phyloP scores from a whole-genome alignment of 352 stramenopile genomes.

The Globisporangium takayamanum region DNA sequence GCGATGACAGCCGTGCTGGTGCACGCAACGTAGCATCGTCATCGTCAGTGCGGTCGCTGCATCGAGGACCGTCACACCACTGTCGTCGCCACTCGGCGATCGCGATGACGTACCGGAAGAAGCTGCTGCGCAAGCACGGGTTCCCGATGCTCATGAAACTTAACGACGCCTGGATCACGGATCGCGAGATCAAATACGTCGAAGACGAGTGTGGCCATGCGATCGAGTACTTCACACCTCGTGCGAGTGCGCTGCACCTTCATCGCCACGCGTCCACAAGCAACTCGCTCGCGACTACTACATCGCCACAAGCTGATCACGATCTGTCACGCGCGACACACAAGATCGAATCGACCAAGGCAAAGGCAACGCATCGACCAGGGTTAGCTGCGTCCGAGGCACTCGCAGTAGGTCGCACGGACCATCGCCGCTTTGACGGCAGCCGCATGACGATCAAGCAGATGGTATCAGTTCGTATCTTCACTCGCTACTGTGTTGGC shows the following conservation, averaged over 20 bases:
- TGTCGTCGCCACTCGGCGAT: neutral
- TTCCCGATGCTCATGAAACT: slow-evolving; percentile 65
- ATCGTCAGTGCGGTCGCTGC: neutral
- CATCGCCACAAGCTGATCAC: too few relatives aligned
- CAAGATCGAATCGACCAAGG: neutral
- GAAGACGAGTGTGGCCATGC: slow-evolving; percentile 36
- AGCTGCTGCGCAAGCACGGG: slow-evolving; percentile 35
- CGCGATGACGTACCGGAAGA: slow-evolving; percentile 27
- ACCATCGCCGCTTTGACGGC: slow-evolving; percentile 37
- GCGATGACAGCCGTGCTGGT: neutral
- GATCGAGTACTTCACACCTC: slow-evolving; percentile 38
- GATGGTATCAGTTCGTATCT: slow-evolving; percentile 22
- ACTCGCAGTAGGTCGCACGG: neutral
- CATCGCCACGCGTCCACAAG: neutral
- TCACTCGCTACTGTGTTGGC: neutral
- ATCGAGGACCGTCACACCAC: neutral
- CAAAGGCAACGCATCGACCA: neutral
- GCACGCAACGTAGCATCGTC: neutral
- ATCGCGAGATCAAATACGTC: slow-evolving; percentile 38
- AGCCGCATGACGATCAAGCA: slow-evolving; percentile 63
- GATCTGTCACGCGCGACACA: neutral
- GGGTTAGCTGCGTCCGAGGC: neutral
- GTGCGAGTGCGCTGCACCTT: neutral
- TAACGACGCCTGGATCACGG: slow-evolving; percentile 56
- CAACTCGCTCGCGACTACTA: neutral